These are phyloP conservation scores for Stephanodiscus triporus DNA, from an alignment of 108 stramenopile genomes.

Conservation along the genomic window DNA sequence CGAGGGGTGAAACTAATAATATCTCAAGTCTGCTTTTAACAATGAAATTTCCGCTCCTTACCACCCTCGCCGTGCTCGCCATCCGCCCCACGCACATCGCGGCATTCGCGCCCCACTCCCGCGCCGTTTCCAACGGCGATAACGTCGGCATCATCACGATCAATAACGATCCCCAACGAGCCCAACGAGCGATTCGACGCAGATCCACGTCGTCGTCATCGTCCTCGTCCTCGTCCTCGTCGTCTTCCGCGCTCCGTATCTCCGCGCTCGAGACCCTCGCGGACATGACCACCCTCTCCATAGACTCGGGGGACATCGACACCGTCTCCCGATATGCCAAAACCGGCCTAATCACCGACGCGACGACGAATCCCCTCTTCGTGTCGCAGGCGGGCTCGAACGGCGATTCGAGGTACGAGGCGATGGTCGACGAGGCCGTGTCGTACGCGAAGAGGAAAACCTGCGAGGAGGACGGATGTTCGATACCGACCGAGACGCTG, in stretches of 20 bases:
- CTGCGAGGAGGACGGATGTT: constrained; percentile 64
- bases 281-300: constrained; percentile 80
- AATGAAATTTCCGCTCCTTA: constrained; percentile 32
- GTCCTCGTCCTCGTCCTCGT: too few relatives aligned
- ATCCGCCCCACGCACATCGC: constrained; percentile 4
- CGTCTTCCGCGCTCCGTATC: constrained; percentile 14
- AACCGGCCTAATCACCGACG: constrained; percentile 85
- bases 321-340: constrained; percentile 69
- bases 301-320: constrained; percentile 87
- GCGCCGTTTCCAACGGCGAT: neutral
- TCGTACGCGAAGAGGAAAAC: constrained; percentile 68
- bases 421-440: constrained; percentile 80
- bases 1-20: too few relatives aligned
- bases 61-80: constrained; percentile 11
- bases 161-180: too few relatives aligned
- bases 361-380: constrained; percentile 94
- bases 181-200: too few relatives aligned
- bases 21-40: too few relatives aligned
- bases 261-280: constrained; percentile 74
- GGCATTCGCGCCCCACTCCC: constrained; percentile 6
- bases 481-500: constrained; percentile 46
- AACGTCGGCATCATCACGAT: neutral
- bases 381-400: constrained; percentile 81
- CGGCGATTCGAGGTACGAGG: constrained; percentile 78
- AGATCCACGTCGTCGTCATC: neutral